Conservation (phyloP, 352 stramenopile genomes). For the Pythium folliculosum region DNA sequence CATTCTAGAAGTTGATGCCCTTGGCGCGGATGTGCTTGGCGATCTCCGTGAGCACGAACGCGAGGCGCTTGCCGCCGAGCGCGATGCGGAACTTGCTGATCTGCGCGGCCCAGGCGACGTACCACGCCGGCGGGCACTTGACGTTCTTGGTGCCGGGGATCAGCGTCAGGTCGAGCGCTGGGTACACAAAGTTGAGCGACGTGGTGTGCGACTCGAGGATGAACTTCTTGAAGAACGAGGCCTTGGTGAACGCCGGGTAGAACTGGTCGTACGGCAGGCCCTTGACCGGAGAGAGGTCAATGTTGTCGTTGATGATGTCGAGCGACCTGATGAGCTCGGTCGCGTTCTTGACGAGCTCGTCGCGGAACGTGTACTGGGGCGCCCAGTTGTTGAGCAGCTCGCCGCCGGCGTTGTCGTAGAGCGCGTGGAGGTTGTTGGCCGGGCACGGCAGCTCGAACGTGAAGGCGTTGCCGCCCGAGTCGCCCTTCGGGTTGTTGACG, state of each 20-base stretch:
- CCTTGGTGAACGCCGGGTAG: conserved; percentile 24
- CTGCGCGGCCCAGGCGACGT: conserved; percentile 30
- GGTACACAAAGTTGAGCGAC: conserved; percentile 29
- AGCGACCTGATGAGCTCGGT: conserved; percentile 37
- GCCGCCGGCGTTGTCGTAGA: conserved; percentile 60
- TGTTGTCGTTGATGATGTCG: conserved; percentile 19
- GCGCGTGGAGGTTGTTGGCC: conserved; percentile 63
- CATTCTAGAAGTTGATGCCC: conserved; percentile 4
- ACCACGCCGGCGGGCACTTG: conserved; percentile 41
- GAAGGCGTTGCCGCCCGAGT: conserved; percentile 65
- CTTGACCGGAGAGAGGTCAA: conserved; percentile 21
- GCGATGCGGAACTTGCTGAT: conserved; percentile 30
- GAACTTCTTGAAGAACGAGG: conserved; percentile 24
- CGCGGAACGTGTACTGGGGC: conserved; percentile 13
- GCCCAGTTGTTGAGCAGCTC: conserved; percentile 63
- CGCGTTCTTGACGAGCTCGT: conserved; percentile 40
- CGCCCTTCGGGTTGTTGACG: conserved; percentile 44
- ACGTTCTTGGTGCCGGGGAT: conserved; percentile 30
- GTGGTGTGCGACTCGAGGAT: conserved; percentile 34
- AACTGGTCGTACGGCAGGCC: conserved; percentile 26
- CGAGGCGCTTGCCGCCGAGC: conserved; percentile 31
- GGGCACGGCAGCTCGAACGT: conserved; percentile 48
- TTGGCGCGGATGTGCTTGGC: conserved; percentile 24
- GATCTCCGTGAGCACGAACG: conserved; percentile 33
- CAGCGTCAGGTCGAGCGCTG: conserved; percentile 26